phyloP scores from a whole-genome alignment of 345 rosid species.

The Citrus mangshanensis region DNA sequence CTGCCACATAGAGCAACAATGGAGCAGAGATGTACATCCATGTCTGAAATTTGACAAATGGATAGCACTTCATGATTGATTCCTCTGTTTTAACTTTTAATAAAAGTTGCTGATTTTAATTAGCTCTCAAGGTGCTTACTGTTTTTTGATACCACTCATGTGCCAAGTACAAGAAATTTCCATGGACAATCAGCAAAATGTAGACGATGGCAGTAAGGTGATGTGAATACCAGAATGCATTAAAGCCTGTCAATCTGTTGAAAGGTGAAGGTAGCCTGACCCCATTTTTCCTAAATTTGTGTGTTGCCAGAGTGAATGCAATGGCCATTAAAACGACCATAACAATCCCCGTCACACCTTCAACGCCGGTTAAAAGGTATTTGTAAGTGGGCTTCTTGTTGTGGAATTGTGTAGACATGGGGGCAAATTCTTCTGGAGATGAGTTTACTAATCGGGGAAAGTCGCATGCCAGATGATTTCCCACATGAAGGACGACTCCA shows the following conservation, averaged over 20 bases:
- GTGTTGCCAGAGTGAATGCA: conserved; percentile 71
- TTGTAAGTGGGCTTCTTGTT: conserved; percentile 59
- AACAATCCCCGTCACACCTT: conserved; percentile 70
- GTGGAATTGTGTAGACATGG: conserved; percentile 54
- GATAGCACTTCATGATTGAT: not conserved
- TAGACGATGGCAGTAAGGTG: conserved; percentile 83
- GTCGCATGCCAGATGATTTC: conserved; percentile 75
- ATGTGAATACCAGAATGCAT: conserved; percentile 98
- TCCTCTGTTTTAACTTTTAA: not conserved
- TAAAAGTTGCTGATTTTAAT: not conserved
- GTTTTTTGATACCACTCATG: conserved; percentile 70
- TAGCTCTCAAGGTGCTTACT: conserved; percentile 42
- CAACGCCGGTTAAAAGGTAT: conserved; percentile 57
- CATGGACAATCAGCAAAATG: conserved; percentile 71
- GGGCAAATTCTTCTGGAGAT: conserved; percentile 55
- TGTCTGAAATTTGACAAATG: conserved; percentile 51
- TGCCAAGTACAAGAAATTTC: conserved; percentile 63
- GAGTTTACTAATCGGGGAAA: conserved; percentile 66
- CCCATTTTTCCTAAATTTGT: conserved; percentile 55
- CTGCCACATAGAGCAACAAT: conserved; percentile 69
- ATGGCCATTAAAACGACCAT: conserved; percentile 71
- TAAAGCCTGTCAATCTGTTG: conserved; percentile 82
- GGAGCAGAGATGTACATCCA: conserved; percentile 93
- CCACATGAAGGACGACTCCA: conserved; percentile 71
- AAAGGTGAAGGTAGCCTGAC: conserved; percentile 78